Evolutionary conservation across 73 alveolate species (phyloP), one percentile per base, ranked within the genome.

Genomic region (Uronychia setigera): DNA sequence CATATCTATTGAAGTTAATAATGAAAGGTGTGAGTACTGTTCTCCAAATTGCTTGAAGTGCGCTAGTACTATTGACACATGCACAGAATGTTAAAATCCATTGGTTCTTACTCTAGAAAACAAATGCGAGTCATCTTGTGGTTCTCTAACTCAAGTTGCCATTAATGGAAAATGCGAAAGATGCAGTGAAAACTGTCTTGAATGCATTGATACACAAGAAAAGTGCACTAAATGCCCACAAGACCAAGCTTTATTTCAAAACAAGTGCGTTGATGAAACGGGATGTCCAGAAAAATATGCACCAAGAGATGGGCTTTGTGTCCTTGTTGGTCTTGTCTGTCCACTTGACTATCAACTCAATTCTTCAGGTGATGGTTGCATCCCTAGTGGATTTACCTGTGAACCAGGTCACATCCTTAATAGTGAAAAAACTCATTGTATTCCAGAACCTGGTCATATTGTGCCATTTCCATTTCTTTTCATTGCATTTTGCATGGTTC

Each of bases 401-500:
- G 82, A 77, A 0, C 93, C 80, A 35, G 92, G 90, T 28, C 33
- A 90, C 5, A 75, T 35, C 30, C 76, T 90, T 26, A 90, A 85
- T 79, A 27, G 75, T 25, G 78, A 79, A n/a, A 74, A 80, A 75
- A 85, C 95, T 26, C 80, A 90, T 26, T 90, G 95, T 33, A 79
- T 84, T 26, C 95, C 95, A 0, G 75, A 14, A 1, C 88, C 90
- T 28, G 92, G 92, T 1, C 34, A 74, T 14, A 60, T 88, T 13
- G 92, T 80, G 25, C 95, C 95, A 0, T 90, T 90, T 87, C 95
- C 95, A 28, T 85, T 90, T 87, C 79, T 90, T 0, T 59, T 74
- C 75, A n/a, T 85, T 29, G 78, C 86, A 1, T 26, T 80, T 32
- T 78, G 84, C 60, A 29, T 90, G 25, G 29, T 83, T 32, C 58